Percentiles rank a stretch among this genome's conserved stretches.
These are phyloP conservation scores for Coemansia sp. DNA, from an alignment of 192 early-diverging fungal species.

Conservation along the genomic window DNA sequence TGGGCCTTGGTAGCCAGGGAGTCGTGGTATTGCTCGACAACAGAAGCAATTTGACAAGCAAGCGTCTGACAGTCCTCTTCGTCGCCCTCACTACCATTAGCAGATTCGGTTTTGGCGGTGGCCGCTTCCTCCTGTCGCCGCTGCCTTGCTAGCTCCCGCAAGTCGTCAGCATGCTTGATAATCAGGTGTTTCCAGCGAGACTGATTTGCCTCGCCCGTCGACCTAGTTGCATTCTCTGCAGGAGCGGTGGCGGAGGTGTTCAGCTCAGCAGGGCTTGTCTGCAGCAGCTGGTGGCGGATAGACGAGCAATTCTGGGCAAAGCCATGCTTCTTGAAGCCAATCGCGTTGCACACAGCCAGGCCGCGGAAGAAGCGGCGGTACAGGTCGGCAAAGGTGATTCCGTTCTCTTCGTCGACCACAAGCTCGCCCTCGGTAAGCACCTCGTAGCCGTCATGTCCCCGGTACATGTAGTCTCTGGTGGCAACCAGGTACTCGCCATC, in stretches of 20 bases:
- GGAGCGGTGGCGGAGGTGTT: no score
- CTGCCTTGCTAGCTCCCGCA: slow-evolving; percentile 25
- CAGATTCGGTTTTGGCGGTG: not conserved
- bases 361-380: slow-evolving; percentile 63
- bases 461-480: slow-evolving; percentile 67
- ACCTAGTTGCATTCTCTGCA: not conserved
- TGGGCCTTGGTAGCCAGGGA: slow-evolving; percentile 18
- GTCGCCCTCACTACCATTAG: no score
- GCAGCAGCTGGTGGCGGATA: slow-evolving; percentile 12
- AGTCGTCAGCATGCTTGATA: slow-evolving; percentile 39
- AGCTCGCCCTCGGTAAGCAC: slow-evolving; percentile 51
- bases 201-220: not conserved
- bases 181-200: slow-evolving; percentile 38
- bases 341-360: slow-evolving; percentile 62
- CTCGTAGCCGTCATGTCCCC: slow-evolving; percentile 64
- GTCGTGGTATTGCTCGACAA: slow-evolving; percentile 30
- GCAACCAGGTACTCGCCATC: slow-evolving; percentile 56
- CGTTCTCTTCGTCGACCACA: slow-evolving; percentile 66
- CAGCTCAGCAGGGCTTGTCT: not conserved
- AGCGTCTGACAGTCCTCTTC: slow-evolving; percentile 6
- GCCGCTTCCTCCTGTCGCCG: not conserved
- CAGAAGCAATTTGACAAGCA: slow-evolving; percentile 23
- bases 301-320: slow-evolving; percentile 28
- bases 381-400: slow-evolving; percentile 60
- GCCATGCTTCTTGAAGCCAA: slow-evolving; percentile 42